Evolutionary conservation across 2,329 filamentous ascomycete genomes (phyloP).

Genomic region (Sporothrix humicola): DNA sequence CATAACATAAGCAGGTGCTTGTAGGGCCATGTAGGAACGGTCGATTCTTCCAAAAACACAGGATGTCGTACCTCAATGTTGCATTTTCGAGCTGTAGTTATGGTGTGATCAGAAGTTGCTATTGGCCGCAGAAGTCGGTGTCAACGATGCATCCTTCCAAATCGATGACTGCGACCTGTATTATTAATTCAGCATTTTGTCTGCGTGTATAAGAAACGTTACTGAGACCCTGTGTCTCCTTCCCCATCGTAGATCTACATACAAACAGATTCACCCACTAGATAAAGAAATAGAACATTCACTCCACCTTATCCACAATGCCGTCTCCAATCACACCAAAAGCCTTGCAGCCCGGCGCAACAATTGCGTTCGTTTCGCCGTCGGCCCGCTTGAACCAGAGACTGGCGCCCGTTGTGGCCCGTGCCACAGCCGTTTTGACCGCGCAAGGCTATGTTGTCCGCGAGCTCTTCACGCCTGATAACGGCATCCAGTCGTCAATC

Average conservation of each 20-base stretch:
- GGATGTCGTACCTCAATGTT: background rate
- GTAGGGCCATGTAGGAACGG: too few species aligned
- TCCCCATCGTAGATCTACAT: too few species aligned
- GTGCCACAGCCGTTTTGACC: background rate
- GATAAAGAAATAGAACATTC: background rate
- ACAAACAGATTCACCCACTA: background rate
- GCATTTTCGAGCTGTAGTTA: background rate
- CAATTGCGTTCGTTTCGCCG: constrained; percentile 14
- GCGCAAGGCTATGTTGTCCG: background rate
- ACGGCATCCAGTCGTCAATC: constrained; percentile 11
- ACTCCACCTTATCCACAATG: background rate
- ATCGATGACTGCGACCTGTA: background rate
- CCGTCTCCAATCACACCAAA: background rate
- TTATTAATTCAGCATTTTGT: background rate
- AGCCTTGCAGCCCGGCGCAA: background rate
- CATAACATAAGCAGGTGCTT: too few species aligned
- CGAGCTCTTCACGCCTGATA: background rate
- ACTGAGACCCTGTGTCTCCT: too few species aligned
- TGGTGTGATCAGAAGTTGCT: background rate
- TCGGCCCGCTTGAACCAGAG: background rate
- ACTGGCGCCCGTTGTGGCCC: background rate
- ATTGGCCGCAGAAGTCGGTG: background rate
- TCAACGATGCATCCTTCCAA: too few species aligned
- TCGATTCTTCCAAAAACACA: too few species aligned
- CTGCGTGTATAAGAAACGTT: too few species aligned